Conservation (phyloP, 345 rosid species). For the Camelina neglecta region DNA sequence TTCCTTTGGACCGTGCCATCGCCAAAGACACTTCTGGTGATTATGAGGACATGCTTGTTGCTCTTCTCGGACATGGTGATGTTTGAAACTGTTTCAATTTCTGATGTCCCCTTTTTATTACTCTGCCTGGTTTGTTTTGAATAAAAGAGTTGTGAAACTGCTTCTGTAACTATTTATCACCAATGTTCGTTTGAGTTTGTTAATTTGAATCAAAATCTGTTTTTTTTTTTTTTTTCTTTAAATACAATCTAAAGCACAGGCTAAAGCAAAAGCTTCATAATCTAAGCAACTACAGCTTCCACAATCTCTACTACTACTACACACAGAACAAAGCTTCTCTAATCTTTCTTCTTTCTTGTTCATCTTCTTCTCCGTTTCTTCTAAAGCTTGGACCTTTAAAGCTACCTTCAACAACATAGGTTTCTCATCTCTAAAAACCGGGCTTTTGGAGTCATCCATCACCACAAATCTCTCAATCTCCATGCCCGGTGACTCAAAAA, state of each 20-base stretch:
- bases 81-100: conserved; percentile 42
- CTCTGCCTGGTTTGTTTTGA: conserved; percentile 15
- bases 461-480: conserved; percentile 40
- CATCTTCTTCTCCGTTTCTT: conserved; percentile 35
- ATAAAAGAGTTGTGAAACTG: conserved; percentile 42
- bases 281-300: conserved; percentile 34
- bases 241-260: conserved; percentile 37
- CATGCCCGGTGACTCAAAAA: conserved; percentile 33
- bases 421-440: conserved; percentile 5
- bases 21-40: conserved; percentile 68
- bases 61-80: conserved; percentile 57
- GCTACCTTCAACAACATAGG: conserved; percentile 39
- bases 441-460: conserved; percentile 18
- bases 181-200: conserved; percentile 38
- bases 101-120: not conserved
- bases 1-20: conserved; percentile 64
- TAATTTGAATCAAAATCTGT: conserved; percentile 41
- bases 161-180: conserved; percentile 21
- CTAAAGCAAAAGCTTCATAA: conserved; percentile 43
- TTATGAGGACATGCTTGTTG: conserved; percentile 70
- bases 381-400: conserved; percentile 36
- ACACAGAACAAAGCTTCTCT: conserved; percentile 33
- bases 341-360: conserved; percentile 36
- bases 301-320: conserved; percentile 37
- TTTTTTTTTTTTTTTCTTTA: conserved; percentile 9